These are phyloP conservation scores for Corymbia citriodora DNA, from an alignment of 441 rosid genomes.

Conservation along the genomic window DNA sequence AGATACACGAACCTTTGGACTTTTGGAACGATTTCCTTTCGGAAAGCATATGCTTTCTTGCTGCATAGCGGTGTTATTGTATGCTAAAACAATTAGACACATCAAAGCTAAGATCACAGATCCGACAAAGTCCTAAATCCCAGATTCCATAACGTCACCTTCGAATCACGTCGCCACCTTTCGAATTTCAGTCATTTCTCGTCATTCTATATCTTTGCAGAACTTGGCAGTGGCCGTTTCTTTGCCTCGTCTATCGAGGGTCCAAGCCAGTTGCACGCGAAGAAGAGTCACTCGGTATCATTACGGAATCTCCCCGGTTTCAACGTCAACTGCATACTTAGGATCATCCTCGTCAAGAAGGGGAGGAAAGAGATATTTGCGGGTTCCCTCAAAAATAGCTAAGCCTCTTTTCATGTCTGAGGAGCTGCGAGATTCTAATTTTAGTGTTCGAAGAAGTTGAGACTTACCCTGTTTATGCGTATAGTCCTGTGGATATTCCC, in stretches of 20 bases:
- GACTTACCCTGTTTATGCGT: not conserved
- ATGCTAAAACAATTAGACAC: not conserved
- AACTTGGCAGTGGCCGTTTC: not conserved
- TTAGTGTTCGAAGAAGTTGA: not conserved
- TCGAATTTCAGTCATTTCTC: not conserved
- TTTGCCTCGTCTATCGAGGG: not conserved
- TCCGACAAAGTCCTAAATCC: not conserved
- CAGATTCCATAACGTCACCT: not conserved
- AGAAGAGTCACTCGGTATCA: not conserved
- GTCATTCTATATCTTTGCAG: not conserved
- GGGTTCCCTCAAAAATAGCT: not conserved
- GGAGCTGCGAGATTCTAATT: not conserved
- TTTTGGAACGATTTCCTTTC: not conserved
- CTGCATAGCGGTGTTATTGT: not conserved
- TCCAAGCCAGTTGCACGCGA: not conserved
- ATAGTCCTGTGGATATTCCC: not conserved
- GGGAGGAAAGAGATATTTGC: not conserved
- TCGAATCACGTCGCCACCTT: not conserved
- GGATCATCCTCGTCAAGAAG: not conserved
- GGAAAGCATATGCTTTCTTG: not conserved
- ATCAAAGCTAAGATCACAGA: not conserved
- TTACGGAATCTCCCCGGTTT: not conserved
- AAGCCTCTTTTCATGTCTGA: not conserved
- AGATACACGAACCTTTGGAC: not conserved
- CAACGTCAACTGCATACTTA: not conserved